Evolutionary conservation across 2,329 filamentous ascomycete genomes (phyloP).

Genomic region (Sporothrix luriei): DNA sequence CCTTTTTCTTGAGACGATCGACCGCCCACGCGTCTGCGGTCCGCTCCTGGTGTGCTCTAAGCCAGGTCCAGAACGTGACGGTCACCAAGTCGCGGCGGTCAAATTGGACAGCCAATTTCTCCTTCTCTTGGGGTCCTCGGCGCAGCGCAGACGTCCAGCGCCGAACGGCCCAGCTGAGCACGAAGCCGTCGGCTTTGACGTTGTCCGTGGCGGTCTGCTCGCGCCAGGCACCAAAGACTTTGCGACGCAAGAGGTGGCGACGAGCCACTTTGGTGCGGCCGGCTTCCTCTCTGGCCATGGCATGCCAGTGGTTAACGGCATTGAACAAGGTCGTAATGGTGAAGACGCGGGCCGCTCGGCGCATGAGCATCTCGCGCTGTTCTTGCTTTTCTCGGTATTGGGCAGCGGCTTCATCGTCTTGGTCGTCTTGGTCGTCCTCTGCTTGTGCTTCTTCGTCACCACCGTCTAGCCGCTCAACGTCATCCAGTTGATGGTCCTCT

Average conservation of each 20-base stretch:
- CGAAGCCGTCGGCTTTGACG: conserved; percentile 49
- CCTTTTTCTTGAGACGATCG: conserved; percentile 6
- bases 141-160: conserved; percentile 40
- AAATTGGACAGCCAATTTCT: conserved; percentile 39
- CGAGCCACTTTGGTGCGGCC: conserved; percentile 68
- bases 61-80: conserved; percentile 42
- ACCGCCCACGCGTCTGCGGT: conserved; percentile 37
- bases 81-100: conserved; percentile 41
- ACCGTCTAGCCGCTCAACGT: background rate
- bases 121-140: conserved; percentile 36
- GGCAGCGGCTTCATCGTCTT: conserved; percentile 23
- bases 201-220: conserved; percentile 65
- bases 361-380: conserved; percentile 53
- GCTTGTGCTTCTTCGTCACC: conserved; percentile 4
- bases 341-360: conserved; percentile 63
- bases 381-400: conserved; percentile 34
- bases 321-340: conserved; percentile 66
- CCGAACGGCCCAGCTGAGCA: conserved; percentile 38
- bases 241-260: conserved; percentile 68
- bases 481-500: background rate
- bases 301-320: conserved; percentile 70
- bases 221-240: conserved; percentile 70
- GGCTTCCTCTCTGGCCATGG: conserved; percentile 64
- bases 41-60: conserved; percentile 38
- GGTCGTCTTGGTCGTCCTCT: conserved; percentile 13